Evolutionary conservation across 768 basidiomycete species (phyloP).

Genomic region (Lactarius psammicola): DNA sequence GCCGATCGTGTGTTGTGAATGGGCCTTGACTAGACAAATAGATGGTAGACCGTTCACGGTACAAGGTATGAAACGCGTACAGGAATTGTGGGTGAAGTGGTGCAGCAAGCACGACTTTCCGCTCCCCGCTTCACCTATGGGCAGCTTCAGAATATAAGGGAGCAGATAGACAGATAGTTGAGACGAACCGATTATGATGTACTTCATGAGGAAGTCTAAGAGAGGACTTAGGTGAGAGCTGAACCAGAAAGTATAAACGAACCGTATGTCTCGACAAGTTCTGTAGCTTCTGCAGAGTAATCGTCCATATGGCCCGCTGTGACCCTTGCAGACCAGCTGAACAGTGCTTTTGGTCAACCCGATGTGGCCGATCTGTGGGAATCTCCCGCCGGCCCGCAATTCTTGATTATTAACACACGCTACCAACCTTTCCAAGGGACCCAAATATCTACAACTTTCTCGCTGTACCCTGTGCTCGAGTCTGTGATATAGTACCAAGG

Average conservation of each 20-base stretch:
- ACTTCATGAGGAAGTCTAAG: slow-evolving; percentile 97
- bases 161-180: slow-evolving; percentile 13
- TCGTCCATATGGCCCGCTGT: slow-evolving; percentile 45
- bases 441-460: slow-evolving; percentile 75
- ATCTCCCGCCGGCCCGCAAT: background rate
- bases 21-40: slow-evolving; percentile 75
- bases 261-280: slow-evolving; percentile 95
- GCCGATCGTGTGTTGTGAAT: slow-evolving; percentile 97
- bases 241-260: slow-evolving; percentile 10
- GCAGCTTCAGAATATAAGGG: slow-evolving; percentile 6
- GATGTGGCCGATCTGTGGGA: slow-evolving; percentile 6
- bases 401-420: background rate
- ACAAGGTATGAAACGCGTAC: slow-evolving; percentile 48
- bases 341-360: background rate
- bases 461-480: slow-evolving; percentile 45
- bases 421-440: slow-evolving; percentile 92
- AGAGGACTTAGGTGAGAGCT: background rate
- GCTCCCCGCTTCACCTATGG: slow-evolving; percentile 87
- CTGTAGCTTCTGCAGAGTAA: slow-evolving; percentile 81
- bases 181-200: slow-evolving; percentile 85
- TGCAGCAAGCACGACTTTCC: slow-evolving; percentile 97
- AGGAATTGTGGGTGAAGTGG: slow-evolving; percentile 94
- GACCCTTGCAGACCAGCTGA: background rate
- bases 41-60: slow-evolving; percentile 9
- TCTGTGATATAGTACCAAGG: slow-evolving; percentile 87